These are phyloP conservation scores for Phylloporus sp. DNA, from an alignment of 768 basidiomycete species.

Conservation along the genomic window DNA sequence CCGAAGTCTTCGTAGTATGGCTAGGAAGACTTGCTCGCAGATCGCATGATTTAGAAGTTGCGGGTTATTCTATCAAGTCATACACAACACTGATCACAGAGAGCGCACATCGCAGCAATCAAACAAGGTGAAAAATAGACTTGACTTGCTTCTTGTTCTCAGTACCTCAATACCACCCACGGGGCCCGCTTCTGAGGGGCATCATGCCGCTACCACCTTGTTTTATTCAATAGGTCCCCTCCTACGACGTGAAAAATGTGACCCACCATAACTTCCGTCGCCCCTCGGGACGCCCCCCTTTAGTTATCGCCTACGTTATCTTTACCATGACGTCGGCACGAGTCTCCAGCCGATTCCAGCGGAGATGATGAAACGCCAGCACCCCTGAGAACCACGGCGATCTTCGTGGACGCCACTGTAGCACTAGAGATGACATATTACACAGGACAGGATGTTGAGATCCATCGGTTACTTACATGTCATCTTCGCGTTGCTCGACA, in stretches of 20 bases:
- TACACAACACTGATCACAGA: background rate
- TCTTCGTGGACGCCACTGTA: constrained; percentile 1
- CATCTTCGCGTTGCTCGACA: background rate
- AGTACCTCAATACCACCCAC: background rate
- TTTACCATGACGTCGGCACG: background rate
- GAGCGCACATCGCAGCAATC: background rate
- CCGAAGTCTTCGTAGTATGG: too few relatives aligned
- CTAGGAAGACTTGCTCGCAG: background rate
- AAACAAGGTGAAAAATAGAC: background rate
- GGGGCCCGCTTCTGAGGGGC: background rate
- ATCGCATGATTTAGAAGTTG: background rate
- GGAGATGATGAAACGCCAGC: constrained; percentile 7
- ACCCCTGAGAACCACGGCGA: constrained; percentile 2
- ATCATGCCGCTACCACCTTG: background rate
- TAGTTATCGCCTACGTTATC: constrained; percentile 1
- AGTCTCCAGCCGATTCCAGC: background rate
- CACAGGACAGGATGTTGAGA: constrained; percentile 1
- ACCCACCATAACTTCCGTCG: background rate
- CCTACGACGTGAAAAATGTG: background rate
- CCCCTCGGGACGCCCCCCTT: background rate
- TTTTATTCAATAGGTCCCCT: background rate
- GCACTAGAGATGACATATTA: background rate
- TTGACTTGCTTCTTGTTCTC: background rate
- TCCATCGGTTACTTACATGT: background rate
- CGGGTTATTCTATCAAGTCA: background rate